Conservation (phyloP, 106 monocot genomes). For the Dendrobium officinale region DNA sequence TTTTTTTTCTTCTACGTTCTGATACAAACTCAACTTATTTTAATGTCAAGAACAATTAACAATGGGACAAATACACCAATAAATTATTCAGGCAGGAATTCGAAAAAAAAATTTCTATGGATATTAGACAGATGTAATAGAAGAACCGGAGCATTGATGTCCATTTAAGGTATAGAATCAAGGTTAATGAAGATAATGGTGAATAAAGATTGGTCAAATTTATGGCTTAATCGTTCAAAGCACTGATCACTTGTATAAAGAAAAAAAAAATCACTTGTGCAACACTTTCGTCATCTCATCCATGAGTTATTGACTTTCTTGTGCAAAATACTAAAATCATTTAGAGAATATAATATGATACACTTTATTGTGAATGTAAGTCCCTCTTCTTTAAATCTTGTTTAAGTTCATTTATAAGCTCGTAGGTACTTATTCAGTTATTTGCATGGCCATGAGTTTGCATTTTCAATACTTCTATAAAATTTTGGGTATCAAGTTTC, state of each 20-base stretch:
- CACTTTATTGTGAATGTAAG: neutral
- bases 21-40: neutral
- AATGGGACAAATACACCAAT: neutral
- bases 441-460: neutral
- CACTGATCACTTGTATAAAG: neutral
- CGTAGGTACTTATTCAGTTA: neutral
- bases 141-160: too few relatives aligned
- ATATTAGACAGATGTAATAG: too few relatives aligned
- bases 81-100: too few relatives aligned
- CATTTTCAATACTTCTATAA: neutral
- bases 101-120: too few relatives aligned
- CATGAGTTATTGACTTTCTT: neutral
- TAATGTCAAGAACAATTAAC: neutral
- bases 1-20: neutral
- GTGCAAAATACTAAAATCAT: neutral
- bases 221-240: neutral
- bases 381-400: neutral
- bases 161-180: neutral
- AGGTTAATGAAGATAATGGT: neutral
- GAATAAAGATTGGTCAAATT: neutral
- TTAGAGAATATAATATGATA: neutral
- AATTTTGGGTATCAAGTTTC: neutral
- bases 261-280: neutral
- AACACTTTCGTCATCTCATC: neutral
- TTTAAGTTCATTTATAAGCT: neutral